Evolutionary conservation across 441 rosid genomes (phyloP).

Genomic region (Iberis amara): DNA sequence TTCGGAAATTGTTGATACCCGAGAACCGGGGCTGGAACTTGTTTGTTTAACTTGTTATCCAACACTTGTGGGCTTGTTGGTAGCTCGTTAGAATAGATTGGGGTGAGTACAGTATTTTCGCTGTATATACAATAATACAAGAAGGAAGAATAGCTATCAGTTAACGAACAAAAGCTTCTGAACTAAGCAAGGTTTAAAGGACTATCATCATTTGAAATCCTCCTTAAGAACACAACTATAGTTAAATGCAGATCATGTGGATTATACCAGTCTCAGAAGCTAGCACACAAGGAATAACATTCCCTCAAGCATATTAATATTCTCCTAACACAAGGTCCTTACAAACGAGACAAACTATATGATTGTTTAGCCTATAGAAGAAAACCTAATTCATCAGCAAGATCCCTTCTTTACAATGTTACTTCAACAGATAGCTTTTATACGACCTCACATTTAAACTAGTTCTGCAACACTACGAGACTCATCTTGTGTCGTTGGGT

Average conservation of each 20-base stretch:
- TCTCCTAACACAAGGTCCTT: slow-evolving; percentile 3
- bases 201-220: not conserved
- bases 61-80: slow-evolving; percentile 23
- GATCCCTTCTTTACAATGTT: not conserved
- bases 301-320: not conserved
- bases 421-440: not conserved
- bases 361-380: slow-evolving; percentile 11
- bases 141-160: slow-evolving; percentile 12
- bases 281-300: not conserved
- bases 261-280: not conserved
- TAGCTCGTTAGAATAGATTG: slow-evolving; percentile 21
- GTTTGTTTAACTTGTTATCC: slow-evolving; percentile 34
- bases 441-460: not conserved
- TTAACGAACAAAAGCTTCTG: not conserved
- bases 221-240: not conserved
- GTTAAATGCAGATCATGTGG: not conserved
- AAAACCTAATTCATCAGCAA: slow-evolving; percentile 6
- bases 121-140: slow-evolving; percentile 11
- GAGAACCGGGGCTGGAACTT: slow-evolving; percentile 37
- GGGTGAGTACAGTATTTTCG: slow-evolving; percentile 11
- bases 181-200: slow-evolving; percentile 3
- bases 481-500: slow-evolving; percentile 2
- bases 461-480: slow-evolving; percentile 4
- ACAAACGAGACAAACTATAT: not conserved
- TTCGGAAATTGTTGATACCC: slow-evolving; percentile 41